These are phyloP conservation scores for Xylariales sp. DNA, from an alignment of 2,329 filamentous ascomycete species.

Conservation along the genomic window DNA sequence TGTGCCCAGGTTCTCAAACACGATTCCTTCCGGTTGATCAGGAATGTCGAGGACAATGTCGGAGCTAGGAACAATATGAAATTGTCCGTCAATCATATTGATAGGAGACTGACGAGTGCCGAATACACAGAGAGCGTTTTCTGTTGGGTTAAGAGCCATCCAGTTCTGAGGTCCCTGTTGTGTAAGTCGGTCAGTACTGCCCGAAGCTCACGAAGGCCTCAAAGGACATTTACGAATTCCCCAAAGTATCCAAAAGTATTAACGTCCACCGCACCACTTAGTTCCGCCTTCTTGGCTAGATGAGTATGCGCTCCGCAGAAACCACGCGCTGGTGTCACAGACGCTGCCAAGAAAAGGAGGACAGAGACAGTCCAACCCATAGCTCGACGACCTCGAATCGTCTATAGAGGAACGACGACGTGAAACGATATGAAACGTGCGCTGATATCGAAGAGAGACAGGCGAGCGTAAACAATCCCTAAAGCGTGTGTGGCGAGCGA, in stretches of 20 bases:
- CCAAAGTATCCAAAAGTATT: slow-evolving; percentile 28
- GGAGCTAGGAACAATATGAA: slow-evolving; percentile 26
- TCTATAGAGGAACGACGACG: no score
- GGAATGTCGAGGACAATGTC: slow-evolving; percentile 36
- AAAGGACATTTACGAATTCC: slow-evolving; percentile 10
- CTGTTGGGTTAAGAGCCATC: slow-evolving; percentile 27
- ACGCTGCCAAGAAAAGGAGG: slow-evolving; percentile 21
- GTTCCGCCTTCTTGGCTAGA: slow-evolving; percentile 21
- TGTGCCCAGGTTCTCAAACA: slow-evolving; percentile 54
- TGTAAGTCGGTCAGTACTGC: background rate
- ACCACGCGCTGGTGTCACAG: slow-evolving; percentile 20
- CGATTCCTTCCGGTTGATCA: slow-evolving; percentile 35
- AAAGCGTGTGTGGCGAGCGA: no score
- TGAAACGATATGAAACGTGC: no score
- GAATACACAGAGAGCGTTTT: slow-evolving; percentile 44
- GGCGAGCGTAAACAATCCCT: no score
- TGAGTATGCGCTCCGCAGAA: slow-evolving; percentile 27
- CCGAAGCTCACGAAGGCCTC: background rate
- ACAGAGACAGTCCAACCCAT: no score
- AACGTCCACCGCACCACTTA: slow-evolving; percentile 24
- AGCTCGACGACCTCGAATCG: no score
- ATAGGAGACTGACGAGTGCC: slow-evolving; percentile 56
- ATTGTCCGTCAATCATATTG: slow-evolving; percentile 38
- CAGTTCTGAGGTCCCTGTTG: slow-evolving; percentile 29
- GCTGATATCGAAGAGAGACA: no score